These are phyloP conservation scores for Paxillus rubicundulus DNA, from an alignment of 768 basidiomycete species.

Conservation along the genomic window DNA sequence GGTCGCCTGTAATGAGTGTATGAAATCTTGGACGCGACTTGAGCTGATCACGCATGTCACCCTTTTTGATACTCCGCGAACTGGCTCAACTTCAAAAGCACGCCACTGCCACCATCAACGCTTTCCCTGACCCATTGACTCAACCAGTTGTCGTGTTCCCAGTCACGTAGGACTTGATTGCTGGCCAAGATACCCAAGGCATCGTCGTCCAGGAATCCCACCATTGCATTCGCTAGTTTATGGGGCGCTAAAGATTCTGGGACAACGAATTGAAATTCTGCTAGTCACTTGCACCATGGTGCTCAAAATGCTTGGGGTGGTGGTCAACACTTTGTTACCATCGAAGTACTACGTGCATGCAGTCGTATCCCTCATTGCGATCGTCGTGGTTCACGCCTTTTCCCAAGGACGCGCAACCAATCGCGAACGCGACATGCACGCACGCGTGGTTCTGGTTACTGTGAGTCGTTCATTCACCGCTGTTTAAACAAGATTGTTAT, in stretches of 20 bases:
- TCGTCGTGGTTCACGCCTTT: constrained; percentile 55
- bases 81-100: not conserved
- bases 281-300: constrained; percentile 42
- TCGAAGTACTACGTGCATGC: constrained; percentile 57
- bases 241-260: not conserved
- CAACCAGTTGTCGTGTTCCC: too few relatives aligned
- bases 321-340: constrained; percentile 46
- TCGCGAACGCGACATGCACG: constrained; percentile 75
- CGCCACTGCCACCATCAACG: not conserved
- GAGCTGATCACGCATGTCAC: not conserved
- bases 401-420: constrained; percentile 68
- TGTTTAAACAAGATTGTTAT: constrained; percentile 2
- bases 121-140: too few relatives aligned
- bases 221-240: not conserved
- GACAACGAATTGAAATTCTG: not conserved
- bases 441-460: constrained; percentile 66
- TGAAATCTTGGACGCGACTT: constrained; percentile 13
- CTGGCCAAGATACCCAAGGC: not conserved
- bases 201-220: too few relatives aligned
- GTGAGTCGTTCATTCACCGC: constrained; percentile 36
- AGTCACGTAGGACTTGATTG: not conserved
- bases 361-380: constrained; percentile 38
- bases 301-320: constrained; percentile 44
- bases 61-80: constrained; percentile 15
- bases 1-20: constrained; percentile 1